These are phyloP conservation scores for Beauveria sp. DNA, from an alignment of 2,329 filamentous ascomycete genomes.

Conservation along the genomic window DNA sequence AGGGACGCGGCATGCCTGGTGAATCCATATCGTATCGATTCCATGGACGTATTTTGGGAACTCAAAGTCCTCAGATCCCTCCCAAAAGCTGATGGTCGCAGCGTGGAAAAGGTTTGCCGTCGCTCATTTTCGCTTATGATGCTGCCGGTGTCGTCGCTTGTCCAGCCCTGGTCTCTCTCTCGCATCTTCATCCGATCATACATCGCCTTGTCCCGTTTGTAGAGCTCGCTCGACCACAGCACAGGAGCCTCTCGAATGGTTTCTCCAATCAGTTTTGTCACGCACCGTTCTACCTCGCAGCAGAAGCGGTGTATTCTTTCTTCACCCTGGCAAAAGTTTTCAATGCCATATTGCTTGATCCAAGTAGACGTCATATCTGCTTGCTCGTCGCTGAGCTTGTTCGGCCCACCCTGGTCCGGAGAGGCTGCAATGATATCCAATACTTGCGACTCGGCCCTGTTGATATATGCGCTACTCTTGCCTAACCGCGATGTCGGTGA, in stretches of 20 bases:
- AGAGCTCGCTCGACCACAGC: slow-evolving; percentile 87
- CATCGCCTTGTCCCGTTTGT: slow-evolving; percentile 63
- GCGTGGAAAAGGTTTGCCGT: slow-evolving; percentile 34
- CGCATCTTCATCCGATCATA: slow-evolving; percentile 41
- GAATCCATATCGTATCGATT: slow-evolving; percentile 58
- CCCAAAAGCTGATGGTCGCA: slow-evolving; percentile 43
- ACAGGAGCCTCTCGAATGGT: slow-evolving; percentile 79
- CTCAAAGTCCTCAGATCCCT: slow-evolving; percentile 52
- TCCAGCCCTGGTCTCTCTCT: slow-evolving; percentile 40
- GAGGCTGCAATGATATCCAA: slow-evolving; percentile 79
- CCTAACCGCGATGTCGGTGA: slow-evolving; percentile 40
- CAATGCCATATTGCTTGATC: slow-evolving; percentile 73
- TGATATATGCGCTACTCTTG: slow-evolving; percentile 55
- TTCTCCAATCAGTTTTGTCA: slow-evolving; percentile 78
- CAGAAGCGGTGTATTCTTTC: slow-evolving; percentile 92
- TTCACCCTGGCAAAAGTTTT: slow-evolving; percentile 91
- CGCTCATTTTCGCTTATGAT: slow-evolving; percentile 48
- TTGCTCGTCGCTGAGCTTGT: slow-evolving; percentile 94
- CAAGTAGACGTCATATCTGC: slow-evolving; percentile 77
- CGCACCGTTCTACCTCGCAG: slow-evolving; percentile 79
- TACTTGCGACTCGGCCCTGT: slow-evolving; percentile 76
- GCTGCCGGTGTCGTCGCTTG: slow-evolving; percentile 43
- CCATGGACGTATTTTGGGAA: slow-evolving; percentile 56
- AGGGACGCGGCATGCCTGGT: slow-evolving; percentile 49
- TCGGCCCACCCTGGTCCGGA: slow-evolving; percentile 79